These are phyloP conservation scores for Paratrypanosoma confusum DNA, from an alignment of 208 protist genomes.

Conservation along the genomic window DNA sequence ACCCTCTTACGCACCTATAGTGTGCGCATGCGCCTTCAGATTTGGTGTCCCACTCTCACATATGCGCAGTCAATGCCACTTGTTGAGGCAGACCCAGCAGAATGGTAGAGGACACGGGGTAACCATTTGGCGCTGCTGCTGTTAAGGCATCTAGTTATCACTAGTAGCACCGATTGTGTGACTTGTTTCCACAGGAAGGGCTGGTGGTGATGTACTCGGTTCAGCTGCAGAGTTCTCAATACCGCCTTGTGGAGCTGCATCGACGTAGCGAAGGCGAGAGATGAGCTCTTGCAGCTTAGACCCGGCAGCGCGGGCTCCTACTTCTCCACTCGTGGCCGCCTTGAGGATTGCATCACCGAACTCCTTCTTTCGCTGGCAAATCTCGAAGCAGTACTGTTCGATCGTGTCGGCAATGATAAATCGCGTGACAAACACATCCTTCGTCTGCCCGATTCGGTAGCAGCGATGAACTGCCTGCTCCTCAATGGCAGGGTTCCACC, in stretches of 20 bases:
- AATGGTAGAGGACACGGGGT: too few species aligned
- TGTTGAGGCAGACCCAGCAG: too few species aligned
- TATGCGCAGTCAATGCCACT: too few species aligned
- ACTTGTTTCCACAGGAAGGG: too few species aligned
- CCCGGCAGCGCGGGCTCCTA: slow-evolving; percentile 42
- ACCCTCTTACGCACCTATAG: too few species aligned
- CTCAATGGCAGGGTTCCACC: slow-evolving; percentile 95
- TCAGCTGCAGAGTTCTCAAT: too few species aligned
- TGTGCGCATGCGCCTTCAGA: too few species aligned
- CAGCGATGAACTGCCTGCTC: slow-evolving; percentile 93
- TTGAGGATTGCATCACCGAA: slow-evolving; percentile 82
- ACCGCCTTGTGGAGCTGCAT: not conserved
- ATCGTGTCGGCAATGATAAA: slow-evolving; percentile 90
- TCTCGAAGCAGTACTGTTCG: slow-evolving; percentile 90
- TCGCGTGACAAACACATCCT: slow-evolving; percentile 80
- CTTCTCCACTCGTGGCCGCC: slow-evolving; percentile 58
- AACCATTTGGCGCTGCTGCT: too few species aligned
- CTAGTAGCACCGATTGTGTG: too few species aligned
- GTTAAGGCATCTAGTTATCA: too few species aligned
- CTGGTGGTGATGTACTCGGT: too few species aligned
- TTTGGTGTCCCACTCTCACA: too few species aligned
- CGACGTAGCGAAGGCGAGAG: slow-evolving; percentile 59
- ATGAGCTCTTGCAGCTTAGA: slow-evolving; percentile 76
- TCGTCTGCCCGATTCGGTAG: slow-evolving; percentile 92
- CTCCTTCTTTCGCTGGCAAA: slow-evolving; percentile 88